Conservation (phyloP, 2,329 filamentous ascomycete genomes). For the Pezicula neosporulosa region DNA sequence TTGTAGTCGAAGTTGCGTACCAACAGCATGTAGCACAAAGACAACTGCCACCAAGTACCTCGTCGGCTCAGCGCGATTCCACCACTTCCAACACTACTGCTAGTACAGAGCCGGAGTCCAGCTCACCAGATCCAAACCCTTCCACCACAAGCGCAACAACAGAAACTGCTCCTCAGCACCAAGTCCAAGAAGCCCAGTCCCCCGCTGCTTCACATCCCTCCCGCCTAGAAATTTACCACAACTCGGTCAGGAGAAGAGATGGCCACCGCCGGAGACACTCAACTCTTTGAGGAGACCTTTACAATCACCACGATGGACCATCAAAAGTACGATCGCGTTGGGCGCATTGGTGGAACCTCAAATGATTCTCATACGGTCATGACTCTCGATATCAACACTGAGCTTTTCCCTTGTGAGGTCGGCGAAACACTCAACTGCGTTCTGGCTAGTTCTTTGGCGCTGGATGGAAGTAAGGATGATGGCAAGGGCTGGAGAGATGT, state of each 20-base stretch:
- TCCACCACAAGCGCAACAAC: too few relatives aligned
- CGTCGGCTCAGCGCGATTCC: too few relatives aligned
- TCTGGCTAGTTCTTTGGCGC: conserved; percentile 77
- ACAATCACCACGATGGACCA: conserved; percentile 74
- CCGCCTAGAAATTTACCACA: too few relatives aligned
- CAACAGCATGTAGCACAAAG: too few relatives aligned
- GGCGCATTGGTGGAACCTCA: conserved; percentile 76
- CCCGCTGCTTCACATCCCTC: too few relatives aligned
- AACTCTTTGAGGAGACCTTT: conserved; percentile 93
- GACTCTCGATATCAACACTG: conserved; percentile 88
- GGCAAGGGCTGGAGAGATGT: conserved; percentile 79
- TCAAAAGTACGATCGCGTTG: conserved; percentile 92
- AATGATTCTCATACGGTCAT: conserved; percentile 72
- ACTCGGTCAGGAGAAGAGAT: conserved; percentile 8
- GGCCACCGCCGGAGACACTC: conserved; percentile 71
- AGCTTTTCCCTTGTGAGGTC: conserved; percentile 75
- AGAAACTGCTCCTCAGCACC: not conserved
- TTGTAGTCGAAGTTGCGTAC: too few relatives aligned
- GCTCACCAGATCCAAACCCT: too few relatives aligned
- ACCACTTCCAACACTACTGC: too few relatives aligned
- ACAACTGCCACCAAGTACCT: too few relatives aligned
- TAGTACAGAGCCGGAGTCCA: too few relatives aligned
- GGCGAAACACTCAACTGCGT: conserved; percentile 79
- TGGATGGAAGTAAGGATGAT: conserved; percentile 81
- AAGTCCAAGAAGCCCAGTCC: too few relatives aligned